A percentile compares a stretch with the other conserved stretches of the same genome.
These are phyloP conservation scores for Backusella mclennaniae DNA, from an alignment of 192 early-diverging fungal species.

Conservation along the genomic window DNA sequence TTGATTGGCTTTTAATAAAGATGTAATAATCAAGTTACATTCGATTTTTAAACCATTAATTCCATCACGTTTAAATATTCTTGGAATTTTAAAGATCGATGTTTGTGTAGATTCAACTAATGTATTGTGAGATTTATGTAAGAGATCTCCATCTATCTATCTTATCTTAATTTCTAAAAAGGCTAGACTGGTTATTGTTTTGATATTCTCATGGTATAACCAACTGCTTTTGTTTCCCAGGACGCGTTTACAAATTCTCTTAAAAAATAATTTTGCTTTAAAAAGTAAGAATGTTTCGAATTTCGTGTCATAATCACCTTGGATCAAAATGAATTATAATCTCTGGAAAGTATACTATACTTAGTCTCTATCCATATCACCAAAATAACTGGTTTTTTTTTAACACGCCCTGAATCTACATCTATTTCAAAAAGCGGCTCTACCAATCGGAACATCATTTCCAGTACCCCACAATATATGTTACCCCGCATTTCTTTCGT, in stretches of 20 bases:
- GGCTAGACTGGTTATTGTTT: neutral
- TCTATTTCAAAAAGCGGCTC: neutral
- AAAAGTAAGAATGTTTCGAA: neutral
- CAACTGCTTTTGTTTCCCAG: neutral
- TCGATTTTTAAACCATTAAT: neutral
- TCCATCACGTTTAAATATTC: neutral
- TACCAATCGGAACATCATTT: neutral
- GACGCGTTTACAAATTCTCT: neutral
- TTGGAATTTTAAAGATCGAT: too few relatives aligned
- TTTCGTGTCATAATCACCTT: neutral
- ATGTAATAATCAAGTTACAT: neutral
- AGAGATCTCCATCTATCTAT: neutral
- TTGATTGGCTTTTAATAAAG: neutral
- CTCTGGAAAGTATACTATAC: neutral
- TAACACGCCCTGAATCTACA: neutral
- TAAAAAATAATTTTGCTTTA: neutral
- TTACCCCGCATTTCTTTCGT: neutral
- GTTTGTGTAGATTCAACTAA: neutral
- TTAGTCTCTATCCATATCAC: too few relatives aligned
- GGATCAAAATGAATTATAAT: neutral
- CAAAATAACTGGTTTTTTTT: too few relatives aligned
- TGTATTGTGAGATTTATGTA: neutral
- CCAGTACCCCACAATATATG: neutral
- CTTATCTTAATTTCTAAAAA: neutral
- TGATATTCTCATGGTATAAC: neutral